These are phyloP conservation scores for Saccharata proteae DNA, from an alignment of 2,329 filamentous ascomycete genomes.

Conservation along the genomic window DNA sequence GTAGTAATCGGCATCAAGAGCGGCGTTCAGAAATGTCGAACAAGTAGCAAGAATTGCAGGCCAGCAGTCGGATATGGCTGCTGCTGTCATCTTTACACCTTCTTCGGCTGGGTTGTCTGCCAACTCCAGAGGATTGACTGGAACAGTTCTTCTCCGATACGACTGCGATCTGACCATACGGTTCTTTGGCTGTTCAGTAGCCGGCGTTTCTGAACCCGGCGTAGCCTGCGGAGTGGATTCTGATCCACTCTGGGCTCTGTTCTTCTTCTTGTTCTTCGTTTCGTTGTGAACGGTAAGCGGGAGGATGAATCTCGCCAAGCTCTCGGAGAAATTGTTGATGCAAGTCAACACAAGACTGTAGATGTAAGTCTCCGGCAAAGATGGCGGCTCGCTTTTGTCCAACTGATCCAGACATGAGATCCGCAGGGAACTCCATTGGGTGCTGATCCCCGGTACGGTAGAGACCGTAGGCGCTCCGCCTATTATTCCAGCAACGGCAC, in stretches of 20 bases:
- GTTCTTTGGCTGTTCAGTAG: constrained; percentile 15
- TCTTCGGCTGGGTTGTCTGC: constrained; percentile 58
- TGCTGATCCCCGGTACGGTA: constrained; percentile 63
- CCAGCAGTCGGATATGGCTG: constrained; percentile 86
- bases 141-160: constrained; percentile 63
- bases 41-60: constrained; percentile 88
- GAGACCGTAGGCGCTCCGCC: constrained; percentile 49
- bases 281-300: constrained; percentile 80
- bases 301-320: constrained; percentile 82
- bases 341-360: constrained; percentile 83
- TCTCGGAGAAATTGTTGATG: constrained; percentile 81
- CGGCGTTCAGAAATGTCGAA: constrained; percentile 87
- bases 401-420: constrained; percentile 87
- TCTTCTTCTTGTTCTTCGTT: constrained; percentile 31
- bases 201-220: constrained; percentile 4
- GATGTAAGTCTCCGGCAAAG: constrained; percentile 82
- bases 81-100: constrained; percentile 65
- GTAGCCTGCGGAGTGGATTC: constrained; percentile 13
- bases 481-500: constrained; percentile 79
- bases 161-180: constrained; percentile 51
- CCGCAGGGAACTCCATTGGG: constrained; percentile 78
- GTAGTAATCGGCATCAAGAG: constrained; percentile 87
- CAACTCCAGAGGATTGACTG: constrained; percentile 70
- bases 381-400: constrained; percentile 77
- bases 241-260: constrained; percentile 27